Evolutionary conservation across 306 rosid genomes (phyloP).

Genomic region (Sicyos baderoa): DNA sequence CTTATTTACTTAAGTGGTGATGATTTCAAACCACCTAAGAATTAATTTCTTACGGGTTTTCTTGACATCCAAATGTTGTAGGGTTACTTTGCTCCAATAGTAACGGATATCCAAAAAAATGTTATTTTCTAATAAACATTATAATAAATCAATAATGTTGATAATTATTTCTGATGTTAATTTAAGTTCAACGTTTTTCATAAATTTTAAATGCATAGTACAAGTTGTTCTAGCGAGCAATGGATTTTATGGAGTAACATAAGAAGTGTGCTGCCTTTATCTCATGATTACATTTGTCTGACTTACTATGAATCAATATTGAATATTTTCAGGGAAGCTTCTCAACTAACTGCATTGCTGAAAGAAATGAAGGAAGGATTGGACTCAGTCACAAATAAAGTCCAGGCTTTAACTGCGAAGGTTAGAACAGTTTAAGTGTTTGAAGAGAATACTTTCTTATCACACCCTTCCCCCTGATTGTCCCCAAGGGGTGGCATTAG

Average conservation of each 20-base stretch:
- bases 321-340: slow-evolving; percentile 37
- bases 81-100: no score
- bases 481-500: no score
- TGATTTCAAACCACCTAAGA: no score
- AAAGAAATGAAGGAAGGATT: slow-evolving; percentile 85
- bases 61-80: no score
- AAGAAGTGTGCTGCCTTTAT: neutral
- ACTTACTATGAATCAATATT: neutral
- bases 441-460: slow-evolving; percentile 7
- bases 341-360: slow-evolving; percentile 51
- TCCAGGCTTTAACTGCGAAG: slow-evolving; percentile 60
- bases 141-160: neutral
- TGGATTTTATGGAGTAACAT: neutral
- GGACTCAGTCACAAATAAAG: slow-evolving; percentile 46
- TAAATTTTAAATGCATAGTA: neutral
- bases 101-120: neutral
- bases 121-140: neutral
- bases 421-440: slow-evolving; percentile 23
- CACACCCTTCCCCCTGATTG: neutral
- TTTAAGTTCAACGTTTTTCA: neutral
- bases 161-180: neutral
- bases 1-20: no score
- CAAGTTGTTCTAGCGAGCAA: neutral
- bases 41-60: no score
- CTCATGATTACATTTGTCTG: neutral